These are phyloP conservation scores for Sanghuangporus sanghuang DNA, from an alignment of 1,284 basidiomycete species.

Conservation along the genomic window DNA sequence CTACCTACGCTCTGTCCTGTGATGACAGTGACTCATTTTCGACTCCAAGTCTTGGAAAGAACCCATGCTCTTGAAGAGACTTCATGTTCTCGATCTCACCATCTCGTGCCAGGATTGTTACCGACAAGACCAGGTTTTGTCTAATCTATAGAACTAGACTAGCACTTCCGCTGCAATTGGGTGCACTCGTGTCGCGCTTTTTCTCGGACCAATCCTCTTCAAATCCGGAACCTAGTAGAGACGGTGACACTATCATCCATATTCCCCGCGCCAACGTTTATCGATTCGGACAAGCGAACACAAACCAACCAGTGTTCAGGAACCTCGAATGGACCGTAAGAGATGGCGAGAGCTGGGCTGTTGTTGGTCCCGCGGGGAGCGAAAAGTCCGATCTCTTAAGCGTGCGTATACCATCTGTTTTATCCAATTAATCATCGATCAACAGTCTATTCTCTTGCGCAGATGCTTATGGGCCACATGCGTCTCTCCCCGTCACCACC, in stretches of 20 bases:
- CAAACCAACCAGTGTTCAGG: constrained; percentile 42
- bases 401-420: constrained; percentile 32
- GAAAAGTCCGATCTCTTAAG: constrained; percentile 53
- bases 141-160: no score
- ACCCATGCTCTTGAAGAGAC: no score
- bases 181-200: no score
- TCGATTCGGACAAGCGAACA: constrained; percentile 44
- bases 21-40: no score
- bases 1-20: no score
- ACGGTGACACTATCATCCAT: constrained; percentile 27
- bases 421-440: not conserved
- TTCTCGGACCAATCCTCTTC: not conserved
- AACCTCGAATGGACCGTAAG: constrained; percentile 56
- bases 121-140: no score
- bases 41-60: no score
- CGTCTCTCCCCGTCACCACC: constrained; percentile 57
- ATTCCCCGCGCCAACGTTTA: constrained; percentile 44
- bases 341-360: constrained; percentile 66
- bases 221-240: not conserved
- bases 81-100: no score
- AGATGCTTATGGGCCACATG: constrained; percentile 68
- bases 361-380: constrained; percentile 52
- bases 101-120: no score
- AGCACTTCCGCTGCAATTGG: no score
- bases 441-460: not conserved